phyloP scores from a whole-genome alignment of 225 moss, liverwort and hornwort genomes.

The Neckera pumila region DNA sequence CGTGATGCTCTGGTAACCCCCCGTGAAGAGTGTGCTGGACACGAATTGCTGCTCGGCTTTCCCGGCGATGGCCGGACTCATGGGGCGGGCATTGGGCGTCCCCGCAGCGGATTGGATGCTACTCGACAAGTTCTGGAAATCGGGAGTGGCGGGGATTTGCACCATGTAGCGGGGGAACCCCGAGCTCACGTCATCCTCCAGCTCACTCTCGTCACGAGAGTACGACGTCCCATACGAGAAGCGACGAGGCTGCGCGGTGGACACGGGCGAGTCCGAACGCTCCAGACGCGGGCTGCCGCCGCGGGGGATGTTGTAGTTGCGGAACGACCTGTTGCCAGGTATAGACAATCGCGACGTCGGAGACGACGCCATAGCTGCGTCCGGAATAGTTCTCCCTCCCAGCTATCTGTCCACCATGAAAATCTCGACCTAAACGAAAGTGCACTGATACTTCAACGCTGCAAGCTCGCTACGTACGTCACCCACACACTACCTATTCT shows the following conservation, averaged over 20 bases:
- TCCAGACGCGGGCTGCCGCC: constrained; percentile 33
- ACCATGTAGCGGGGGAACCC: constrained; percentile 57
- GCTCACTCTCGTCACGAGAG: constrained; percentile 64
- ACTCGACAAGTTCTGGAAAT: constrained; percentile 55
- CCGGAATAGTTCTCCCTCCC: not conserved
- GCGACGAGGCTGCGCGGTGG: constrained; percentile 44
- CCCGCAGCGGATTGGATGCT: not conserved
- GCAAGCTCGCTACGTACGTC: not conserved
- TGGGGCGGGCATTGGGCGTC: constrained; percentile 21
- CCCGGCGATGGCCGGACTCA: constrained; percentile 56
- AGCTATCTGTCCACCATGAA: constrained; percentile 36
- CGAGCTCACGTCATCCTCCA: constrained; percentile 65
- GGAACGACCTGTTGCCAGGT: constrained; percentile 32
- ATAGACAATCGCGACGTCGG: constrained; percentile 29
- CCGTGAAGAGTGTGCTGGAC: constrained; percentile 85
- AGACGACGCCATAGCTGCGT: constrained; percentile 32
- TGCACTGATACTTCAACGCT: not conserved
- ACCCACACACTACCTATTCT: not conserved
- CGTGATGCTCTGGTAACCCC: constrained; percentile 58
- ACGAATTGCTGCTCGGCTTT: constrained; percentile 91
- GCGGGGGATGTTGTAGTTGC: constrained; percentile 30
- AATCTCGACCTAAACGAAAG: not conserved
- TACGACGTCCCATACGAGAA: constrained; percentile 42
- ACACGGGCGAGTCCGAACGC: constrained; percentile 31
- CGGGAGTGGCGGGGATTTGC: constrained; percentile 75